A percentile compares a stretch with the other conserved stretches of the same genome.
phyloP scores from a whole-genome alignment of 139 green algal species.

The Closterium sp. region DNA sequence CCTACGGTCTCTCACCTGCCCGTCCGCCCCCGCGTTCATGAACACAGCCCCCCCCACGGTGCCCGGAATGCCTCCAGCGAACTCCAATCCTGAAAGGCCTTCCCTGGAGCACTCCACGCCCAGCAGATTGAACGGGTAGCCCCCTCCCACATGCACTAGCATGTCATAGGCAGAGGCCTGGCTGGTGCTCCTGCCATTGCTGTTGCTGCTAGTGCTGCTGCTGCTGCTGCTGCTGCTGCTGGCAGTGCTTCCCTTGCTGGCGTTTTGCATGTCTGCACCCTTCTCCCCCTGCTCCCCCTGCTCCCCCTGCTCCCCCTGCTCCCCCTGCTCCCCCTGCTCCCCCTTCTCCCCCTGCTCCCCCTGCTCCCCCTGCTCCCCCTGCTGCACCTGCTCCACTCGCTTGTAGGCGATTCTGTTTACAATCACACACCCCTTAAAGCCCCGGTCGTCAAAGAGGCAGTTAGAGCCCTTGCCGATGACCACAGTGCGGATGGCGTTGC shows the following conservation, averaged over 20 bases:
- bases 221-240: not conserved
- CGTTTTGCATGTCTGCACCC: no score
- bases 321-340: no score
- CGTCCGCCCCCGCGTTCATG: constrained; percentile 61
- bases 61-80: constrained; percentile 58
- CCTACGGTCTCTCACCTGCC: constrained; percentile 12
- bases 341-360: no score
- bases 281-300: no score
- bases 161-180: no score
- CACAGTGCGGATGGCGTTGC: constrained; percentile 17
- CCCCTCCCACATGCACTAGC: constrained; percentile 13
- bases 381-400: not conserved
- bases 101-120: constrained; percentile 18
- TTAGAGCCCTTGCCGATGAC: constrained; percentile 60
- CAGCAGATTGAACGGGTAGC: constrained; percentile 55
- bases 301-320: no score
- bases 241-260: not conserved
- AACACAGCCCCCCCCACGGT: constrained; percentile 61
- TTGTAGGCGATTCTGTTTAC: constrained; percentile 52
- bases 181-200: not conserved
- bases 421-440: constrained; percentile 58
- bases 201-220: not conserved
- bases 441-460: constrained; percentile 58
- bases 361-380: not conserved
- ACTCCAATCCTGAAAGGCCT: constrained; percentile 55